These are phyloP conservation scores for Flueggea neowawraea DNA, from an alignment of 441 rosid genomes.

Conservation along the genomic window DNA sequence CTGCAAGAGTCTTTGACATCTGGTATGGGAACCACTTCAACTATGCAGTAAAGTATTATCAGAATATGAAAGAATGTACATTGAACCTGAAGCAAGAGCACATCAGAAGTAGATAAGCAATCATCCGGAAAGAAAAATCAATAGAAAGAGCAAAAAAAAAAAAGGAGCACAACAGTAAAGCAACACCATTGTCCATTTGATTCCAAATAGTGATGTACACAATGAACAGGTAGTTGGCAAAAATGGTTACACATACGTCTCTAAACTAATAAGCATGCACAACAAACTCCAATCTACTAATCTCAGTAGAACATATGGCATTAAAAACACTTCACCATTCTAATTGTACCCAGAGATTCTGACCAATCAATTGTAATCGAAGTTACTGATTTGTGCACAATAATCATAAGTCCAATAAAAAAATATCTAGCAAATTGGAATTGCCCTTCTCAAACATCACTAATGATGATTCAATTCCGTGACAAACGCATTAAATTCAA, in stretches of 20 bases:
- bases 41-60: conserved; percentile 19
- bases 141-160: neutral
- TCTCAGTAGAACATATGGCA: too few species aligned
- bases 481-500: neutral
- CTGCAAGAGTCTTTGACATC: conserved; percentile 89
- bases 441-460: neutral
- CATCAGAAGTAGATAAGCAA: conserved; percentile 11
- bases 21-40: conserved; percentile 54
- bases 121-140: neutral
- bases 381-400: too few species aligned
- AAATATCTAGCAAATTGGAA: conserved; percentile 4
- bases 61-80: conserved; percentile 23
- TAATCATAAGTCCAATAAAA: neutral
- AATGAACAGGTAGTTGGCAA: too few species aligned
- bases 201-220: too few species aligned
- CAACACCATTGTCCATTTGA: neutral
- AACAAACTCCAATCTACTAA: too few species aligned
- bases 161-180: conserved; percentile 3
- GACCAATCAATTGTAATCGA: too few species aligned
- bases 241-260: too few species aligned
- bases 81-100: conserved; percentile 36
- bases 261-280: too few species aligned
- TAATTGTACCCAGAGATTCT: too few species aligned
- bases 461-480: neutral
- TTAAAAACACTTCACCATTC: too few species aligned